Percentiles rank a stretch among this genome's conserved stretches.
These are phyloP conservation scores for Penicillium alfredii DNA, from an alignment of 495 filamentous ascomycete genomes.

Conservation along the genomic window DNA sequence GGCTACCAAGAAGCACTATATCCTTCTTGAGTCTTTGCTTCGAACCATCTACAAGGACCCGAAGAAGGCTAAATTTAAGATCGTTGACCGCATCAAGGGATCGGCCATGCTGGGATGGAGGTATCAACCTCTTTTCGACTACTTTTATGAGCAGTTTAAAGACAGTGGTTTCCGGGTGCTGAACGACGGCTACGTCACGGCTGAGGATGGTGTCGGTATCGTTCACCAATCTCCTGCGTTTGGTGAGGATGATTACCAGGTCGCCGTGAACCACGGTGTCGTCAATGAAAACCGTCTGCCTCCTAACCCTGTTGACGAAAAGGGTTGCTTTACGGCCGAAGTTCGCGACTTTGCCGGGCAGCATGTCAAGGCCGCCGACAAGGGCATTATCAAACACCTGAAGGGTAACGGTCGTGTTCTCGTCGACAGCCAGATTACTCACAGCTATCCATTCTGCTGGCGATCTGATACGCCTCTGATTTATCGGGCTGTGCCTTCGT, in stretches of 20 bases:
- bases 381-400: constrained; percentile 86
- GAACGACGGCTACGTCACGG: constrained; percentile 83
- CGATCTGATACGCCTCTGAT: constrained; percentile 93
- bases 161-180: constrained; percentile 79
- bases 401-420: constrained; percentile 75
- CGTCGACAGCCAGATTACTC: constrained; percentile 83
- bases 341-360: constrained; percentile 82
- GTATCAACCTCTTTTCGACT: constrained; percentile 87
- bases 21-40: constrained; percentile 80
- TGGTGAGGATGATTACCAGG: constrained; percentile 94
- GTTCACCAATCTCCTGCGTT: constrained; percentile 95
- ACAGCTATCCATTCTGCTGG: constrained; percentile 95
- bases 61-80: constrained; percentile 95
- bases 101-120: constrained; percentile 87
- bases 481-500: constrained; percentile 87
- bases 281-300: constrained; percentile 71
- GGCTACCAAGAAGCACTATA: constrained; percentile 73
- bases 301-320: constrained; percentile 84
- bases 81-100: constrained; percentile 75
- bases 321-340: constrained; percentile 72
- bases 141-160: constrained; percentile 92
- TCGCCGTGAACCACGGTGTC: constrained; percentile 70
- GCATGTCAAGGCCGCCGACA: constrained; percentile 92
- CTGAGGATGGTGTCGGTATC: constrained; percentile 89
- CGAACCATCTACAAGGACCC: constrained; percentile 88